Conservation (phyloP, 805 yeast genomes). For the Starmerella kuoi region DNA sequence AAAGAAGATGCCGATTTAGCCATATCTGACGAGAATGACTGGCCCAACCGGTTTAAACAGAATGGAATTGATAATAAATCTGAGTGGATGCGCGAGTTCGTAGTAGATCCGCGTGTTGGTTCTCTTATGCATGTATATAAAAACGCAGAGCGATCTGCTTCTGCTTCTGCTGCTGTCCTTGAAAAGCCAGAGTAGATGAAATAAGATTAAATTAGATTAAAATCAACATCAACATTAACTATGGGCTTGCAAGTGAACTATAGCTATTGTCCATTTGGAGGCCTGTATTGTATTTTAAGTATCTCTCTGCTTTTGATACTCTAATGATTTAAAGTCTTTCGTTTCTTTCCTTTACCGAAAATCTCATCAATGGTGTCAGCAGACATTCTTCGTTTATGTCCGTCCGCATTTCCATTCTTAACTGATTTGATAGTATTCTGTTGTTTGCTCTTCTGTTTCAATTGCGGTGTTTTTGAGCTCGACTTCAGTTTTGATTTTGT, state of each 20-base stretch:
- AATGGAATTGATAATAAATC: conserved; percentile 60
- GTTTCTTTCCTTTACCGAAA: conserved; percentile 16
- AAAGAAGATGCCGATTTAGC: conserved; percentile 34
- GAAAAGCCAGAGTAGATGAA: too few species aligned
- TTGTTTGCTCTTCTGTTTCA: neutral
- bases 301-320: neutral
- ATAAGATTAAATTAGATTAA: neutral
- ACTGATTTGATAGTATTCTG: neutral
- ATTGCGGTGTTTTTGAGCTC: neutral
- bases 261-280: too few species aligned
- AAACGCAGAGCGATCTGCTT: conserved; percentile 2
- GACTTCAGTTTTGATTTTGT: neutral
- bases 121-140: conserved; percentile 32
- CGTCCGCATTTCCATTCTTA: neutral
- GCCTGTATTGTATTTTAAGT: too few species aligned
- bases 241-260: too few species aligned
- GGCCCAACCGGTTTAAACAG: conserved; percentile 79
- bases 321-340: neutral
- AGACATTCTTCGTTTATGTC: conserved; percentile 11
- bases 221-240: neutral
- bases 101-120: conserved; percentile 55
- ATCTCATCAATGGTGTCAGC: conserved; percentile 25
- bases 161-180: neutral
- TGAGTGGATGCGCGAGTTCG: conserved; percentile 77
- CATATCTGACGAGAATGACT: conserved; percentile 60